These are phyloP conservation scores for Trichocomaceae sp. DNA, from an alignment of 2,329 filamentous ascomycete genomes.

Conservation along the genomic window DNA sequence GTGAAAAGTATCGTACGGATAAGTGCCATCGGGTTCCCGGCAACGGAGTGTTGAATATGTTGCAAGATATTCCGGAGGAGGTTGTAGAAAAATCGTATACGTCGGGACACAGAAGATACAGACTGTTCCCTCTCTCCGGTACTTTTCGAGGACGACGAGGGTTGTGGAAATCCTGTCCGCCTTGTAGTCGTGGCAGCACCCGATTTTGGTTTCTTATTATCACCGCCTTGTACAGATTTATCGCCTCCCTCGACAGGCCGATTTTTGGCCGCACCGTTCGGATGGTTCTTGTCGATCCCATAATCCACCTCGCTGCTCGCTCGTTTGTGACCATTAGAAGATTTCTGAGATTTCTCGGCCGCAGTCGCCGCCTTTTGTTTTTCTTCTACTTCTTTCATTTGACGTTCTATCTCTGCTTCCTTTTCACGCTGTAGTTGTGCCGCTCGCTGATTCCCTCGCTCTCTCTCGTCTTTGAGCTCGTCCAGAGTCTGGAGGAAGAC, in stretches of 20 bases:
- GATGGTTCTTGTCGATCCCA: conserved; percentile 55
- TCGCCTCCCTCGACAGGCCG: conserved; percentile 23
- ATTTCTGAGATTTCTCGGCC: conserved; percentile 33
- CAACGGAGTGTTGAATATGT: conserved; percentile 46
- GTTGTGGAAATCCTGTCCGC: conserved; percentile 27
- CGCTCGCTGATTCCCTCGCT: conserved; percentile 59
- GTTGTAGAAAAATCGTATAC: conserved; percentile 39
- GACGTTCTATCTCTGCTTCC: conserved; percentile 48
- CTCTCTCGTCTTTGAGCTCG: conserved; percentile 74
- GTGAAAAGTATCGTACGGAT: conserved; percentile 68
- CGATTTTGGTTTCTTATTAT: conserved; percentile 17
- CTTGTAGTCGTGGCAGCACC: background rate
- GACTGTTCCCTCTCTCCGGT: conserved; percentile 34
- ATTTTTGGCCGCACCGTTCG: conserved; percentile 28
- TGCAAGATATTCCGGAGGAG: conserved; percentile 46
- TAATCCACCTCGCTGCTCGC: conserved; percentile 63
- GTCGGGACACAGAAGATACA: conserved; percentile 26
- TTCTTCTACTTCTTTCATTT: conserved; percentile 40
- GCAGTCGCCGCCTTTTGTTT: conserved; percentile 28
- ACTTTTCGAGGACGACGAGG: conserved; percentile 30
- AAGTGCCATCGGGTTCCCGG: conserved; percentile 50
- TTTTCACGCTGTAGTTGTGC: conserved; percentile 57
- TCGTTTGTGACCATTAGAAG: conserved; percentile 38
- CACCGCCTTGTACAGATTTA: conserved; percentile 20
- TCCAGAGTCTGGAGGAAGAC: conserved; percentile 82